Evolutionary conservation across 495 filamentous ascomycete genomes (phyloP).

Genomic region (Penicillium fimorum): DNA sequence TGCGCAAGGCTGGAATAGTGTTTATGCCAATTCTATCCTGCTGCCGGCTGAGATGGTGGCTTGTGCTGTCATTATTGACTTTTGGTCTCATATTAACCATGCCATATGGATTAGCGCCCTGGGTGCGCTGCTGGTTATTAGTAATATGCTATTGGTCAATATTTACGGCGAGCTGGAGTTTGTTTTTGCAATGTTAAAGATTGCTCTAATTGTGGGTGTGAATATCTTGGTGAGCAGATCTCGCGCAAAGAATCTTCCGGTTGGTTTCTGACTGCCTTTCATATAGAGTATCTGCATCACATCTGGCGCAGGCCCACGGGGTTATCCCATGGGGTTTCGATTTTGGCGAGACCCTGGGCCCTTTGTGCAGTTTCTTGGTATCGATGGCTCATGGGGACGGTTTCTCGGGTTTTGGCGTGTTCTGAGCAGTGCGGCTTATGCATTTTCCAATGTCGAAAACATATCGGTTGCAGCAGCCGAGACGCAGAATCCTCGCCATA

Average conservation of each 20-base stretch:
- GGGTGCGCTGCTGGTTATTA: conserved; percentile 40
- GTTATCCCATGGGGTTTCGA: conserved; percentile 17
- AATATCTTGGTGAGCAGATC: conserved; percentile 39
- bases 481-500: conserved; percentile 29
- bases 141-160: conserved; percentile 38
- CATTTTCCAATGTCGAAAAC: conserved; percentile 48
- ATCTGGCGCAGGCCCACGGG: conserved; percentile 18
- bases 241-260: neutral
- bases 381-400: conserved; percentile 4
- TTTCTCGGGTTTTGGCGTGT: conserved; percentile 50
- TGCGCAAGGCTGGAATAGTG: conserved; percentile 30
- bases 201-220: conserved; percentile 44
- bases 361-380: conserved; percentile 19
- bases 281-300: conserved; percentile 42
- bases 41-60: conserved; percentile 37
- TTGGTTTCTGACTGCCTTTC: neutral
- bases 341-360: conserved; percentile 21
- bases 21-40: conserved; percentile 33
- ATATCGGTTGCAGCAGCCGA: conserved; percentile 44
- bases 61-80: conserved; percentile 47
- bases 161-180: conserved; percentile 48
- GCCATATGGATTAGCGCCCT: conserved; percentile 46
- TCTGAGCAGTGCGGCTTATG: conserved; percentile 53
- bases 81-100: conserved; percentile 36
- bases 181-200: conserved; percentile 39